These are phyloP conservation scores for Coniosporium tulheliwenetii DNA, from an alignment of 2,329 filamentous ascomycete species.

Conservation along the genomic window DNA sequence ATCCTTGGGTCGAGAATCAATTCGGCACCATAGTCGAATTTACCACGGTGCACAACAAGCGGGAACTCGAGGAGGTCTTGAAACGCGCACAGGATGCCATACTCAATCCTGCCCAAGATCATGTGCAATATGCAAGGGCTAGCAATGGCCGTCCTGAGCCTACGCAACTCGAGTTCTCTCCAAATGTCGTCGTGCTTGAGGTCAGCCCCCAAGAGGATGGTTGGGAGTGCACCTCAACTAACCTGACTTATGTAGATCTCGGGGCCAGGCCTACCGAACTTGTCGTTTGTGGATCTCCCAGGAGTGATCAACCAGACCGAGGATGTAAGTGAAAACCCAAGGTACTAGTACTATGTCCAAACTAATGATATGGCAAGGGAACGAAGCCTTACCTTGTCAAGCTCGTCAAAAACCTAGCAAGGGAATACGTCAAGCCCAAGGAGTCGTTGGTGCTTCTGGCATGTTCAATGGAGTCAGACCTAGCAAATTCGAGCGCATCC, in stretches of 20 bases:
- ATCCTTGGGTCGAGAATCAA: constrained; percentile 45
- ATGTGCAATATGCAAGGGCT: constrained; percentile 18
- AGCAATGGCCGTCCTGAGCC: background rate
- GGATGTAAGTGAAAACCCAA: constrained; percentile 13
- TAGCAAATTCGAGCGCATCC: constrained; percentile 58
- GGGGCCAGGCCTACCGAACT: constrained; percentile 51
- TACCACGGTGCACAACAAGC: constrained; percentile 43
- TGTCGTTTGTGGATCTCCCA: constrained; percentile 76
- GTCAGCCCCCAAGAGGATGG: too few species aligned
- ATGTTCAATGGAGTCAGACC: constrained; percentile 62
- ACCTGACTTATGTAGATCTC: constrained; percentile 32
- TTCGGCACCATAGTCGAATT: constrained; percentile 38
- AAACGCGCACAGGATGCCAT: constrained; percentile 64
- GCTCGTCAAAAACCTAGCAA: constrained; percentile 56
- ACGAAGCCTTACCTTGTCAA: constrained; percentile 53
- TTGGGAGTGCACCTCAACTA: too few species aligned
- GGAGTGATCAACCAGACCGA: constrained; percentile 62
- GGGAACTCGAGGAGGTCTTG: constrained; percentile 50
- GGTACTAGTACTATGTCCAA: too few species aligned
- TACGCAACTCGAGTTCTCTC: constrained; percentile 54
- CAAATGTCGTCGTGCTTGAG: constrained; percentile 66
- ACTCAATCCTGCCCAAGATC: constrained; percentile 47
- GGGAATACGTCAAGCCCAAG: constrained; percentile 50
- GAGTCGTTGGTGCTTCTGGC: constrained; percentile 66
- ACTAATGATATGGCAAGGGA: constrained; percentile 1